Evolutionary conservation across 2,329 filamentous ascomycete genomes (phyloP).

Genomic region (Colletotrichum agaves): DNA sequence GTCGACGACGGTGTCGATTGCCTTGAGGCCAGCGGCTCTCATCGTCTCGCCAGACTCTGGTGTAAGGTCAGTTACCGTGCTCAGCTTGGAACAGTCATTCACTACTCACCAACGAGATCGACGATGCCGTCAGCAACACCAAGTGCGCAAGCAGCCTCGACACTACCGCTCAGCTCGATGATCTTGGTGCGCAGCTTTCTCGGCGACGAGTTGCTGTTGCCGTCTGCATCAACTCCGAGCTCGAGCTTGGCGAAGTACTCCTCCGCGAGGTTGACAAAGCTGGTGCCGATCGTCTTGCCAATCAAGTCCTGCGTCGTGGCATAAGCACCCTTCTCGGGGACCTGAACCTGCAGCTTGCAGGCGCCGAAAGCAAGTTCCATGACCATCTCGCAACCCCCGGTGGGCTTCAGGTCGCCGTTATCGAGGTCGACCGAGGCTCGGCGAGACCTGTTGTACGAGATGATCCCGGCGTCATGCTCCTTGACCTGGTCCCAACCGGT

Average conservation of each 20-base stretch:
- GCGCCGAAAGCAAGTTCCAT: constrained; percentile 90
- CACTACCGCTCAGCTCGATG: constrained; percentile 94
- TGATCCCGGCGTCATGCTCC: constrained; percentile 81
- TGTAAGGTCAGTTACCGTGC: neutral
- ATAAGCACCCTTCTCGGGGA: constrained; percentile 85
- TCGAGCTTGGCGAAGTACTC: constrained; percentile 89
- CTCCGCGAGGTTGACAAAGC: constrained; percentile 86
- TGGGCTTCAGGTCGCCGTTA: constrained; percentile 55
- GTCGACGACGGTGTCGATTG: constrained; percentile 92
- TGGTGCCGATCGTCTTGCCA: constrained; percentile 94
- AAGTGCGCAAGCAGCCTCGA: constrained; percentile 94
- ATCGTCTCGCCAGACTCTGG: constrained; percentile 97
- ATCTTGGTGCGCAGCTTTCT: constrained; percentile 83
- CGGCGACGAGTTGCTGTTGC: constrained; percentile 47
- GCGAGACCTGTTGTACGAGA: constrained; percentile 58
- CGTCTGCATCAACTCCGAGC: constrained; percentile 56
- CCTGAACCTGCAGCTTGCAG: constrained; percentile 97
- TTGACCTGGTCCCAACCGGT: constrained; percentile 93
- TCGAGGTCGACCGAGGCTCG: constrained; percentile 60
- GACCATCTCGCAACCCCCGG: constrained; percentile 82
- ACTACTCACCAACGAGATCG: constrained; percentile 86
- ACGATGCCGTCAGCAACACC: constrained; percentile 98
- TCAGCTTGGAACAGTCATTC: neutral
- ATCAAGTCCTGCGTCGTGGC: constrained; percentile 79
- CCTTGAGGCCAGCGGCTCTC: constrained; percentile 92